Conservation (phyloP, 495 filamentous ascomycete species). For the Baudoinia panamericana region DNA sequence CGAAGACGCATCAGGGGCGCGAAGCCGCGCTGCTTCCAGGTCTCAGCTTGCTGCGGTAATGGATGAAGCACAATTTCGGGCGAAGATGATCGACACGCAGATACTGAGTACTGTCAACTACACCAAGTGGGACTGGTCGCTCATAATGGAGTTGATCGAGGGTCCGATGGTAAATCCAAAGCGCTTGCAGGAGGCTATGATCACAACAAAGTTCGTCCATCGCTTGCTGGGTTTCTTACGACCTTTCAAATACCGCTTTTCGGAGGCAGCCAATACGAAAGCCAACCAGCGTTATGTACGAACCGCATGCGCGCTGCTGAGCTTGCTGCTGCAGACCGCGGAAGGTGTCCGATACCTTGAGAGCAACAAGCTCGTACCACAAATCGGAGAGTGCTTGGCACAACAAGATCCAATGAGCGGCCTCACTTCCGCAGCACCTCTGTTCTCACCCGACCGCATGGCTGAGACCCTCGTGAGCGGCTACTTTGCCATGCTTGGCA, state of each 20-base stretch:
- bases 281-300: constrained; percentile 88
- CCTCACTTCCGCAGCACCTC: constrained; percentile 68
- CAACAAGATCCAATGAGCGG: constrained; percentile 89
- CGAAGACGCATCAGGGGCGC: constrained; percentile 9
- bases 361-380: constrained; percentile 83
- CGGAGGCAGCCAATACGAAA: constrained; percentile 71
- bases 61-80: constrained; percentile 79
- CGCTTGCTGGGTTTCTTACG: constrained; percentile 86
- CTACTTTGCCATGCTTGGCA: constrained; percentile 86
- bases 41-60: constrained; percentile 57
- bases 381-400: constrained; percentile 88
- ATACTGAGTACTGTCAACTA: constrained; percentile 76
- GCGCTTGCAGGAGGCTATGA: constrained; percentile 85
- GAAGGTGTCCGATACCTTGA: constrained; percentile 76
- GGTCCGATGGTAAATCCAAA: constrained; percentile 87
- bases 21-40: constrained; percentile 42
- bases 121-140: constrained; percentile 92
- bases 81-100: constrained; percentile 71
- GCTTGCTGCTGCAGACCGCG: constrained; percentile 64
- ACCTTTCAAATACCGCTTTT: constrained; percentile 92
- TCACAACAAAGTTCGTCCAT: constrained; percentile 89
- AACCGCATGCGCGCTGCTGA: constrained; percentile 75
- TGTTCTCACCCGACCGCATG: constrained; percentile 76
- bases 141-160: constrained; percentile 81
- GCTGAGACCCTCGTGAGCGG: constrained; percentile 73